Conservation (phyloP, 2,329 filamentous ascomycete genomes). For the Ceratocystiopsis sp. region DNA sequence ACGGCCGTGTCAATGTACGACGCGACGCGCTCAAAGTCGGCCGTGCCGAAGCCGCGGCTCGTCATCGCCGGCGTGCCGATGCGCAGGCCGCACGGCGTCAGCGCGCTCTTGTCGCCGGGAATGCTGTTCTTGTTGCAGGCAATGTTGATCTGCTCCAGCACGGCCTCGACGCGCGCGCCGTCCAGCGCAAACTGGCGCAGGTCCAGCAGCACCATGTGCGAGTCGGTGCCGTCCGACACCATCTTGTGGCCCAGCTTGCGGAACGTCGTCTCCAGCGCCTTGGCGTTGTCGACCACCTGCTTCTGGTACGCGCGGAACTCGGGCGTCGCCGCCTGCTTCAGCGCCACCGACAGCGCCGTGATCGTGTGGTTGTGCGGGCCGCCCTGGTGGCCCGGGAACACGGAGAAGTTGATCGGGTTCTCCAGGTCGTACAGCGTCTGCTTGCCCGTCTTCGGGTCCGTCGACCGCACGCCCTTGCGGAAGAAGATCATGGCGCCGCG, state of each 20-base stretch:
- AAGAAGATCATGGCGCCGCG: slow-evolving; percentile 99
- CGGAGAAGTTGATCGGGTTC: slow-evolving; percentile 93
- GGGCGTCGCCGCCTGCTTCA: slow-evolving; percentile 79
- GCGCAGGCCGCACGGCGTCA: slow-evolving; percentile 86
- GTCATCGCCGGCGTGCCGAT: slow-evolving; percentile 98
- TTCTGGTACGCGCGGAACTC: slow-evolving; percentile 93
- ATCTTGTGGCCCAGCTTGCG: slow-evolving; percentile 85
- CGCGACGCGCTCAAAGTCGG: slow-evolving; percentile 83
- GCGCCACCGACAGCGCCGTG: slow-evolving; percentile 82
- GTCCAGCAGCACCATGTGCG: slow-evolving; percentile 92
- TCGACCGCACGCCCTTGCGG: slow-evolving; percentile 86
- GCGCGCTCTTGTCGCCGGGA: slow-evolving; percentile 89
- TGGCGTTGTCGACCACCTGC: slow-evolving; percentile 83
- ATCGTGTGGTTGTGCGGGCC: slow-evolving; percentile 99
- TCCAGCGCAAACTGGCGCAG: slow-evolving; percentile 76
- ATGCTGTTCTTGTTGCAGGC: slow-evolving; percentile 99
- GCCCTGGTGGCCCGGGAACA: slow-evolving; percentile 97
- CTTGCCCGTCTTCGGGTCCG: slow-evolving; percentile 81
- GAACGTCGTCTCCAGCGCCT: slow-evolving; percentile 71
- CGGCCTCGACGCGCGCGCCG: slow-evolving; percentile 85
- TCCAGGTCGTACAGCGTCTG: slow-evolving; percentile 85
- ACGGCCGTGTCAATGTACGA: slow-evolving; percentile 78
- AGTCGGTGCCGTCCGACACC: slow-evolving; percentile 89
- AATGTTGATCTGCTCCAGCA: slow-evolving; percentile 96
- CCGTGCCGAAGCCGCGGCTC: slow-evolving; percentile 77